Percentiles rank a stretch among this genome's conserved stretches.
Conservation (phyloP, 768 basidiomycete species). For the Pholiota conissans region DNA sequence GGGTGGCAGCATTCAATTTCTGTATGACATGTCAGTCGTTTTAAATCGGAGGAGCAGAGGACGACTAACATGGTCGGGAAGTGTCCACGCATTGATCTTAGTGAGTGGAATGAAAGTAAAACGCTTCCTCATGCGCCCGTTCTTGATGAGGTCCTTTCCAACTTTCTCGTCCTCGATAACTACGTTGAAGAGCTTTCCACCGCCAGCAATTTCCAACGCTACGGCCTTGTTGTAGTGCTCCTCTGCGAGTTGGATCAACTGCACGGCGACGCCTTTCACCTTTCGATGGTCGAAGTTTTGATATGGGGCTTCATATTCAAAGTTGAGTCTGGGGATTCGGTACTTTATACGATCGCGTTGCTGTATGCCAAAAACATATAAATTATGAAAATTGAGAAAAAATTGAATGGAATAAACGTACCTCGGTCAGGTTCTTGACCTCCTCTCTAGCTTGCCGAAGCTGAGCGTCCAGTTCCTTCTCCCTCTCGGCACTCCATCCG, state of each 20-base stretch:
- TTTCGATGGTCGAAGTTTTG: conserved; percentile 80
- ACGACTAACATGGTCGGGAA: conserved; percentile 41
- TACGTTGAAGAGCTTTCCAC: conserved; percentile 88
- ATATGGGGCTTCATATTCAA: conserved; percentile 77
- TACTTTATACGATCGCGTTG: conserved; percentile 62
- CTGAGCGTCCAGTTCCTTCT: conserved; percentile 53
- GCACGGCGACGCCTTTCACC: conserved; percentile 91
- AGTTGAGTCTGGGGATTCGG: conserved; percentile 73
- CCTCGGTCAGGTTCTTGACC: conserved; percentile 64
- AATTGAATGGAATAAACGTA: conserved; percentile 24
- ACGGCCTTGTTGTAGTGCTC: conserved; percentile 78
- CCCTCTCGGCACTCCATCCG: conserved; percentile 79
- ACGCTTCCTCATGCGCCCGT: conserved; percentile 74
- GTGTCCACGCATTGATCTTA: conserved; percentile 72
- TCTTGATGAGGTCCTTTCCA: conserved; percentile 81
- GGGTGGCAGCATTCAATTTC: conserved; percentile 76
- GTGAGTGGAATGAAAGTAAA: conserved; percentile 94
- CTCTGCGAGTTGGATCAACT: conserved; percentile 75
- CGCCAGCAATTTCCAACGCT: conserved; percentile 91
- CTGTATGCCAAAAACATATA: conserved; percentile 33
- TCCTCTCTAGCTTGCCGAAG: conserved; percentile 52
- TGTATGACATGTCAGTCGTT: conserved; percentile 26
- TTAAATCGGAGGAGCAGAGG: background rate
- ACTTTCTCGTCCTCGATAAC: conserved; percentile 90
- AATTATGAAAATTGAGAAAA: background rate